Evolutionary conservation across 257 asterid genomes (phyloP), one percentile per base, ranked within the genome.

Genomic region (Solanum corneliomulleri): DNA sequence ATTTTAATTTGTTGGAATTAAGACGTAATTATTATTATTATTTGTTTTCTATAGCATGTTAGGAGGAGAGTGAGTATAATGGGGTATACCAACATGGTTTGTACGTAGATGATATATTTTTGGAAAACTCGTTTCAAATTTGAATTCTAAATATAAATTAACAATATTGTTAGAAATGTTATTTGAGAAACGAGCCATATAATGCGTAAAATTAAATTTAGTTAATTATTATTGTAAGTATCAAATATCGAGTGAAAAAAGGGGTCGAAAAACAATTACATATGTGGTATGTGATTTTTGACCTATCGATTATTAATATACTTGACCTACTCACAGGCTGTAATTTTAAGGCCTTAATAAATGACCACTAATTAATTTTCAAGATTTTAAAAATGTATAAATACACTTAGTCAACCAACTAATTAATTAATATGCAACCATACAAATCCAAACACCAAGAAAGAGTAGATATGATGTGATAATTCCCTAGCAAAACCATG

Each of bases 311-410:
- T 35, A 83, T 90, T 77, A 83, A 78, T 66, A 88, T 35, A 86
- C 84, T 44, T 64, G 90, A 90, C 89, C 92, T 86, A 90, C 88
- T 44, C 88, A 84, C 92, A 86, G 88, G 33, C 89, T 88, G 92
- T 88, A 88, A 25, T 83, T 84, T 52, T 78, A 74, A 86, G 33
- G 25, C 80, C 70, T 64, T 69, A 74, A 86, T 86, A 69, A 86
- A 88, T 77, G 87, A 20, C 23, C 20, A n/a, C 31, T 77, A 83
- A 71, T 86, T 72, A 72, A 5, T 72, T 72, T 90, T 29, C 78
- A 7, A 42, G 56, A 41, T 64, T 64, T 84, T 37, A 6, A 42
- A 77, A 62, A 84, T 64, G 62, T 25, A 44, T 58, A 56, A 31
- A 33, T 62, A 84, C 76, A 60, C n/a, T 21, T 5, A 37, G 86